Base-by-base conservation (phyloP, 2,329 filamentous ascomycete species). In the Penicillium sp. region DNA sequence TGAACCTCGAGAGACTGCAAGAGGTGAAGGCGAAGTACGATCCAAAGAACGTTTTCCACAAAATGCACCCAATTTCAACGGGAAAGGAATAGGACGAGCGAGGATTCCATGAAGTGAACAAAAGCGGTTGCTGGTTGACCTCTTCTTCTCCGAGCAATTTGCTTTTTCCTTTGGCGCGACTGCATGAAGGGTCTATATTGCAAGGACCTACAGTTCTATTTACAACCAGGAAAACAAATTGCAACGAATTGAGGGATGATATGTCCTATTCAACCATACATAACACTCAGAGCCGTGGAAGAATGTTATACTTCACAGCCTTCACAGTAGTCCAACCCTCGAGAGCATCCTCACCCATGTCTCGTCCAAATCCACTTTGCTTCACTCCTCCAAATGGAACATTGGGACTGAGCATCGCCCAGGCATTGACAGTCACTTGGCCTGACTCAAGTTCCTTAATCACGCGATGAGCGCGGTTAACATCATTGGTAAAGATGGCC, bases 21-120 rank as follows among this genome's bases (percentile, higher is more conserved):
- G 62, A 65, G 6, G 63, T 82, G 41, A 82, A 82, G 68, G 73
- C 71, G 21, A 70, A 71, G 52, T 82, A 80, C 57, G 80, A 82
- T 62, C 78, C 80, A 3, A 70, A 57, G 5, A 80, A 79, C 60
- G 63, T 80, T 19, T 82, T 82, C 63, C 71, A 77, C 45, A 80
- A 80, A 61, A 73, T 77, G 68, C 74, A 76, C 37, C 68, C 74
- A 0, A 72, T 77, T 43, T 52, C 58, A 6, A 61, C 9, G 10
- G 31, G 19, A 12, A 27, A 45, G 15, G 29, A 25, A 15, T 45
- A 35, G 31, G 2, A 23, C 12, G 35, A 17, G 4, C 8, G 8
- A 23, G 15, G 1, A 17, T 3, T 29, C 8, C 13, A 15, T 3
- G 6, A 48, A 37, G 6, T 19, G 17, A 46, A 27, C 0, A 7